These are phyloP conservation scores for Daedalea quercina DNA, from an alignment of 768 basidiomycete species.

Conservation along the genomic window DNA sequence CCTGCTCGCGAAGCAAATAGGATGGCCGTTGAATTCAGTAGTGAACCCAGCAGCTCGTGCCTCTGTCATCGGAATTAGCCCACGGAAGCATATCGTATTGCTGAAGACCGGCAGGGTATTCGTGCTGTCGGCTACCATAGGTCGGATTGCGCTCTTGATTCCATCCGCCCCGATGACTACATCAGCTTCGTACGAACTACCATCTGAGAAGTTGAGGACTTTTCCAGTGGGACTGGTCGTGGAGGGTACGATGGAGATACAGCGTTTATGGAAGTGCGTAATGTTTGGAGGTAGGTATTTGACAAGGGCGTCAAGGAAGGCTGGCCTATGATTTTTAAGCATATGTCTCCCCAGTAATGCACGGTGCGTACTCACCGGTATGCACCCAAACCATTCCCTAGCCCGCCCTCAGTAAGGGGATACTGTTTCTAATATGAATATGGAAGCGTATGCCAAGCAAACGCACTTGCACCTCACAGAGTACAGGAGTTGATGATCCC, in stretches of 20 bases:
- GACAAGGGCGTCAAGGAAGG: constrained; percentile 42
- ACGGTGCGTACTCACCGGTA: constrained; percentile 31
- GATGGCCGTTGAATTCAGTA: constrained; percentile 27
- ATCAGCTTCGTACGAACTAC: constrained; percentile 38
- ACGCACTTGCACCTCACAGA: constrained; percentile 27
- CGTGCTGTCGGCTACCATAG: constrained; percentile 25
- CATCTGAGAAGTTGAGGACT: constrained; percentile 42
- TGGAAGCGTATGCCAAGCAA: not conserved
- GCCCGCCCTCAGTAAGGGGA: constrained; percentile 18
- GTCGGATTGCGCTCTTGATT: constrained; percentile 31
- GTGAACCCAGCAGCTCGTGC: constrained; percentile 38
- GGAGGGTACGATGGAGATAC: constrained; percentile 16
- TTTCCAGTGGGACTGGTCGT: constrained; percentile 14
- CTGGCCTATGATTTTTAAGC: constrained; percentile 28
- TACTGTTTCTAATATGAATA: constrained; percentile 21
- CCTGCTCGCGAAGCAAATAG: constrained; percentile 37
- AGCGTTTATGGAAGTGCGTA: constrained; percentile 47
- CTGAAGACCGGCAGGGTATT: constrained; percentile 31
- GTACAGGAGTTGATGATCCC: constrained; percentile 36
- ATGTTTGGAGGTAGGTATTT: constrained; percentile 33
- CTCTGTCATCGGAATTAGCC: constrained; percentile 33
- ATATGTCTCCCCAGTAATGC: not conserved
- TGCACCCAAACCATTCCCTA: constrained; percentile 35
- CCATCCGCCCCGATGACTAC: constrained; percentile 39
- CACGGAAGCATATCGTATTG: constrained; percentile 43